Evolutionary conservation across 345 rosid species (phyloP).

Genomic region (Moricandia arvensis): DNA sequence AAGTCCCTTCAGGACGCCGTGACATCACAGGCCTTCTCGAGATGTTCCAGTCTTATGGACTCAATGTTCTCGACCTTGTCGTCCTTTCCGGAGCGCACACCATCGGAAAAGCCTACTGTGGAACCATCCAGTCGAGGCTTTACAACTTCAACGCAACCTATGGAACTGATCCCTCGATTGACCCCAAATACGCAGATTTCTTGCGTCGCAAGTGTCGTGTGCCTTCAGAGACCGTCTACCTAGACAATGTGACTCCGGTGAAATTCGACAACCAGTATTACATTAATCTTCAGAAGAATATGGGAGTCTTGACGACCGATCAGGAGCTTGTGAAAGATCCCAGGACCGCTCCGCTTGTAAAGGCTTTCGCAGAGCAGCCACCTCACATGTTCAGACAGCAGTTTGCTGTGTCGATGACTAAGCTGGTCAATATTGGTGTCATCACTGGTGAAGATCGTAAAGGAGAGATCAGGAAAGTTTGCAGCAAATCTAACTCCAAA

Average conservation of each 20-base stretch:
- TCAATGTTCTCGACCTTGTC: conserved; percentile 67
- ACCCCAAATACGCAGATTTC: conserved; percentile 48
- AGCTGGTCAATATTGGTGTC: conserved; percentile 50
- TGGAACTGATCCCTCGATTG: conserved; percentile 50
- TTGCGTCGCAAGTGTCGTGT: conserved; percentile 69
- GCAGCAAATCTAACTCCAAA: conserved; percentile 41
- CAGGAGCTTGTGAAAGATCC: conserved; percentile 46
- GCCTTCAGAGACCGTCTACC: conserved; percentile 58
- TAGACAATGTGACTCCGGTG: conserved; percentile 55
- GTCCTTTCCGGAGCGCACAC: conserved; percentile 85
- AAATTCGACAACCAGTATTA: conserved; percentile 52
- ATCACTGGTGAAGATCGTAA: conserved; percentile 30
- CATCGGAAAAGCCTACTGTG: conserved; percentile 63
- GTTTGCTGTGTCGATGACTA: conserved; percentile 56
- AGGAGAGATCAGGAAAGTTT: conserved; percentile 49
- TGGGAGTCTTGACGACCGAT: conserved; percentile 52
- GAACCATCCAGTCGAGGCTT: conserved; percentile 54
- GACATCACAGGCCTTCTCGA: conserved; percentile 52
- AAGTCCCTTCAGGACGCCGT: conserved; percentile 64
- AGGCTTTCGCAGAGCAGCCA: conserved; percentile 38
- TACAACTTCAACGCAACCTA: conserved; percentile 48
- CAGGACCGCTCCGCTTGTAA: conserved; percentile 48
- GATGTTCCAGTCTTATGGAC: conserved; percentile 69
- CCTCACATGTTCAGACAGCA: conserved; percentile 42
- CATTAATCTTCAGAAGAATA: conserved; percentile 39